These are phyloP conservation scores for Verticillium albo-atrum DNA, from an alignment of 2,329 filamentous ascomycete species.

Conservation along the genomic window DNA sequence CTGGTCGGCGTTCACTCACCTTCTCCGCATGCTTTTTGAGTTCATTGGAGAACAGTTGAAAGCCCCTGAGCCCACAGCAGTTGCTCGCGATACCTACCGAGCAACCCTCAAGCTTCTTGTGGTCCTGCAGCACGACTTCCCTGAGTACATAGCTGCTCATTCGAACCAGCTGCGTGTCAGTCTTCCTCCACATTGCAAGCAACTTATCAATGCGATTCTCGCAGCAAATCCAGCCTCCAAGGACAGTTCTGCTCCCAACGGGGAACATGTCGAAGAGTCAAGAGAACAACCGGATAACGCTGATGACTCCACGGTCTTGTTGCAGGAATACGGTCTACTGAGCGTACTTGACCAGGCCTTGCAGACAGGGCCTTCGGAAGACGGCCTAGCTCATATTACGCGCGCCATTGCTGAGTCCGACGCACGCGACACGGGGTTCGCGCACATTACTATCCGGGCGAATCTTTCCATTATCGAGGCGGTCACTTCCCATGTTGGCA, in stretches of 20 bases:
- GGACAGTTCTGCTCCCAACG: not conserved
- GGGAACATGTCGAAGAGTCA: constrained; percentile 55
- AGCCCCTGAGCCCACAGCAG: constrained; percentile 60
- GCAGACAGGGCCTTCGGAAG: constrained; percentile 60
- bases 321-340: constrained; percentile 52
- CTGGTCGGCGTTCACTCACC: constrained; percentile 71
- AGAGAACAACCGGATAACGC: constrained; percentile 61
- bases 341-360: constrained; percentile 56
- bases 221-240: constrained; percentile 65
- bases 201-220: constrained; percentile 84
- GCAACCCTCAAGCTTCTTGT: constrained; percentile 78
- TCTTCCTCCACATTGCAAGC: constrained; percentile 78
- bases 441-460: constrained; percentile 61
- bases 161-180: constrained; percentile 76
- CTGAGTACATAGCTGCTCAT: constrained; percentile 86
- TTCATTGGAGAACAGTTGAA: constrained; percentile 80
- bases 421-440: constrained; percentile 57
- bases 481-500: constrained; percentile 77
- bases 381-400: constrained; percentile 71
- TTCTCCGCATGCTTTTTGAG: constrained; percentile 67
- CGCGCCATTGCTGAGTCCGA: constrained; percentile 63
- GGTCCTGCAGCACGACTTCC: constrained; percentile 88
- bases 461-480: constrained; percentile 73
- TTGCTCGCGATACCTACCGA: constrained; percentile 80
- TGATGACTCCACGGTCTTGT: constrained; percentile 54